Conservation (phyloP, 2,329 filamentous ascomycete species). For the Pseudocercospora pini-densiflorae region DNA sequence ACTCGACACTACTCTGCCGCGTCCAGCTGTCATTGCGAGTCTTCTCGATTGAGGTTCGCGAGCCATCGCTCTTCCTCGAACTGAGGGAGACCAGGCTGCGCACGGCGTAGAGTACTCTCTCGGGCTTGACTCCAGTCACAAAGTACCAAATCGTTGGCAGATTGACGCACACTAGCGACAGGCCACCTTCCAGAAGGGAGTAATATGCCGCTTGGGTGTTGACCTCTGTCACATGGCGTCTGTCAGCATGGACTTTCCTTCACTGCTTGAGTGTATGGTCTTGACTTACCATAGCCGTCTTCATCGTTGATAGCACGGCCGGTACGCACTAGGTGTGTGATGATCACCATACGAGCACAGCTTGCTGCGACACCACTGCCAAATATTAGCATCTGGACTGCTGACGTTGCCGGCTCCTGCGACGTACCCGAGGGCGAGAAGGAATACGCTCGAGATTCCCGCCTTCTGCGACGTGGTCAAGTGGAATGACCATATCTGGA, state of each 20-base stretch:
- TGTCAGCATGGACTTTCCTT: not conserved
- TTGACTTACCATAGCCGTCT: conserved; percentile 10
- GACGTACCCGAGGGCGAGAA: conserved; percentile 9
- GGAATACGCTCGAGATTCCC: conserved; percentile 1
- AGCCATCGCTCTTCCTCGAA: not conserved
- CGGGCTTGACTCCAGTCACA: not conserved
- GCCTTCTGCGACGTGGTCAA: not conserved
- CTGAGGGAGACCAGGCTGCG: conserved; percentile 1
- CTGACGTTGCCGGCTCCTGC: not conserved
- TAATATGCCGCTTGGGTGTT: conserved; percentile 11
- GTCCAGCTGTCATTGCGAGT: not conserved
- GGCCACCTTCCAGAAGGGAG: conserved; percentile 6
- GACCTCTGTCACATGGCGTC: not conserved
- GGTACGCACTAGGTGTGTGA: not conserved
- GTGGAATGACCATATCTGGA: conserved; percentile 9
- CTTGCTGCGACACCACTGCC: conserved; percentile 1
- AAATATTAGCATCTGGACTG: not conserved
- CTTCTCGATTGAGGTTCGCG: not conserved
- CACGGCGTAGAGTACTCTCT: not conserved
- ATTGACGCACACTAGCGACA: conserved; percentile 8
- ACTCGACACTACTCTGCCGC: not conserved
- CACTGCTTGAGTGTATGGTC: not conserved
- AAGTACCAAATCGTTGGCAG: conserved; percentile 12
- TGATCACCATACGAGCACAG: conserved; percentile 9
- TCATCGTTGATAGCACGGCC: conserved; percentile 5